These are phyloP conservation scores for Stropharia rugosoannulata DNA, from an alignment of 768 basidiomycete species.

Conservation along the genomic window DNA sequence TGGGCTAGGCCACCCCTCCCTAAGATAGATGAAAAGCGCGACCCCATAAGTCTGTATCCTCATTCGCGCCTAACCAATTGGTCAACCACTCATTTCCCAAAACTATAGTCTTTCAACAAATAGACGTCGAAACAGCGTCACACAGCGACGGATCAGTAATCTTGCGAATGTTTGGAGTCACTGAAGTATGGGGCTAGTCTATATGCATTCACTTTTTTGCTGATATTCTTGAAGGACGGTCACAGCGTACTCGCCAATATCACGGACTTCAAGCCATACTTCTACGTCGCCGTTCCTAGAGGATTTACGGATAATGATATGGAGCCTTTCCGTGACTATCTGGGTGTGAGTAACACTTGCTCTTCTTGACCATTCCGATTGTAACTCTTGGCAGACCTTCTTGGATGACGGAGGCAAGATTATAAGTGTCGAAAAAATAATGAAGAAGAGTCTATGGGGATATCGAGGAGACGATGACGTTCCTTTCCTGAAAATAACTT, in stretches of 20 bases:
- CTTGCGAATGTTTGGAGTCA: slow-evolving; percentile 87
- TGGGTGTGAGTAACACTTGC: slow-evolving; percentile 62
- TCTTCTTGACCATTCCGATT: background rate
- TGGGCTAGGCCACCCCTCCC: slow-evolving; percentile 70
- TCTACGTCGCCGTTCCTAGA: slow-evolving; percentile 85
- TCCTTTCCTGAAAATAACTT: slow-evolving; percentile 84
- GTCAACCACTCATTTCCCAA: background rate
- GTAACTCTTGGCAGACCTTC: slow-evolving; percentile 23
- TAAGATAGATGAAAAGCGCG: slow-evolving; percentile 54
- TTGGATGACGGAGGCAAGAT: slow-evolving; percentile 38
- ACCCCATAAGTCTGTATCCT: slow-evolving; percentile 63
- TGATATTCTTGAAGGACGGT: slow-evolving; percentile 52
- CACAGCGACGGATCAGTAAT: slow-evolving; percentile 43
- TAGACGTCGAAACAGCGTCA: slow-evolving; percentile 76
- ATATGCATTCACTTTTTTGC: background rate
- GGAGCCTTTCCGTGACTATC: slow-evolving; percentile 55
- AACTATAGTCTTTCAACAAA: slow-evolving; percentile 87
- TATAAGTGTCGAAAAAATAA: slow-evolving; percentile 53
- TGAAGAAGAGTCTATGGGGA: slow-evolving; percentile 80
- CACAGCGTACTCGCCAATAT: slow-evolving; percentile 88
- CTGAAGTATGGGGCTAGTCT: slow-evolving; percentile 53
- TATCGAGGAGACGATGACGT: slow-evolving; percentile 80
- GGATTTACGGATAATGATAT: slow-evolving; percentile 76
- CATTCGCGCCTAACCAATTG: background rate
- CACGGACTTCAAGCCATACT: slow-evolving; percentile 86